Base-by-base conservation (phyloP, 371 early-diverging fungal species). In the Mortierella sp. region DNA sequence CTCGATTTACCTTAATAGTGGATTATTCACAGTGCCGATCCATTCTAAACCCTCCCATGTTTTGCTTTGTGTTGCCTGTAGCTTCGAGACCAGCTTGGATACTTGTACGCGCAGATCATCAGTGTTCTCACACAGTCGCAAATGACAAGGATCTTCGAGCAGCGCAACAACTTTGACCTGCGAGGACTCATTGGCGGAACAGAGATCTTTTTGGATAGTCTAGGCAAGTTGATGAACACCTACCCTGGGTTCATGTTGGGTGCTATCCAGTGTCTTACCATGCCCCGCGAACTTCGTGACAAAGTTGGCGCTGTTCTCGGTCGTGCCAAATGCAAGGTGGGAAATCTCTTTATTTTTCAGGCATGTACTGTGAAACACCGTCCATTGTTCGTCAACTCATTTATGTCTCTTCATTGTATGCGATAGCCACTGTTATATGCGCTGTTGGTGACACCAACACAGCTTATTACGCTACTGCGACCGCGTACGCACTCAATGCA, bases 151-250 rank as follows among this genome's bases (percentile, higher is more conserved):
- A 97, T 98, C 68, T 98, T 98, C 80, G 95, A 97, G 71, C 94
- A 96, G 79, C 91, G 96, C 5, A 92, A 91, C 65, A 98, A 97
- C 88, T 98, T 95, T 90, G 99, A 99, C 89, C 88, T 99, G 70
- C 91, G 99, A 57, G 92, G 94, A 31, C 75, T 84, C 11, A 77
- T 79, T 26, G 80, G 88, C 87, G 97, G 97, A 19, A 97, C 97
- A 0, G 98, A 97, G 81, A 90, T 92, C n/a, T 96, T 97, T 70
- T 88, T 97, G 72, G 97, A 97, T 81, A 93, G 95, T 75, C 89
- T 98, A 48, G 89, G 94, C 3, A 93, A 93, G 48, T 77, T 91
- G n/a, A 92, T 98, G 88, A 92, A 93, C 73, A 88, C 89, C 13
- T 94, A 96, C 68, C 92, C 95, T 10, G 92, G 95, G 13, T 95